Percentiles rank a stretch among this genome's conserved stretches.
These are phyloP conservation scores for Mortierella sp. DNA, from an alignment of 371 early-diverging fungal genomes.

Conservation along the genomic window DNA sequence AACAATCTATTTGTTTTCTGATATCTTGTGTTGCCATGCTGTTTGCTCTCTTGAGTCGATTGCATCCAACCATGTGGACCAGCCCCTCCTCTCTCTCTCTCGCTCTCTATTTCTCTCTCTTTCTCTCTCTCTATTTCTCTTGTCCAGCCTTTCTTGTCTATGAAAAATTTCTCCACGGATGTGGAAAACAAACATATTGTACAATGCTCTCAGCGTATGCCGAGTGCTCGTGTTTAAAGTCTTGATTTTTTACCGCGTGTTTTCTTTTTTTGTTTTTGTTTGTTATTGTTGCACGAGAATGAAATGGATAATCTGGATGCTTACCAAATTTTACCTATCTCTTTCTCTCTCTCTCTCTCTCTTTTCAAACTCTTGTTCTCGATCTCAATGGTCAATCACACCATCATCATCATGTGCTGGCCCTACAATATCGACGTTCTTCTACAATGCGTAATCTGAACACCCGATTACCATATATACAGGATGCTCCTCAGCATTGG, in stretches of 20 bases:
- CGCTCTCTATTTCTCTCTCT: neutral
- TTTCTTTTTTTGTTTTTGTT: neutral
- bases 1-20: neutral
- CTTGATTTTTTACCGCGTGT: constrained; percentile 15
- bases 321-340: constrained; percentile 20
- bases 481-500: constrained; percentile 50
- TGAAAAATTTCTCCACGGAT: constrained; percentile 10
- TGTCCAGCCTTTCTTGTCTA: neutral
- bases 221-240: neutral
- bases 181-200: neutral
- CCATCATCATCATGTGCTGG: neutral
- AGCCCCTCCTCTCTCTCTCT: neutral
- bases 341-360: neutral
- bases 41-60: neutral
- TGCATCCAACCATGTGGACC: neutral
- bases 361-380: neutral
- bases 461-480: too few relatives aligned
- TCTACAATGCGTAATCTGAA: neutral
- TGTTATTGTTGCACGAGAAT: neutral
- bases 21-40: constrained; percentile 15
- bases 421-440: neutral
- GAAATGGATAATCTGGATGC: neutral
- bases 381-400: neutral
- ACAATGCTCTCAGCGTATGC: neutral
- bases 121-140: too few relatives aligned